Base-by-base conservation (phyloP, 129 eudicot genomes). In the Kitagawia praeruptora region DNA sequence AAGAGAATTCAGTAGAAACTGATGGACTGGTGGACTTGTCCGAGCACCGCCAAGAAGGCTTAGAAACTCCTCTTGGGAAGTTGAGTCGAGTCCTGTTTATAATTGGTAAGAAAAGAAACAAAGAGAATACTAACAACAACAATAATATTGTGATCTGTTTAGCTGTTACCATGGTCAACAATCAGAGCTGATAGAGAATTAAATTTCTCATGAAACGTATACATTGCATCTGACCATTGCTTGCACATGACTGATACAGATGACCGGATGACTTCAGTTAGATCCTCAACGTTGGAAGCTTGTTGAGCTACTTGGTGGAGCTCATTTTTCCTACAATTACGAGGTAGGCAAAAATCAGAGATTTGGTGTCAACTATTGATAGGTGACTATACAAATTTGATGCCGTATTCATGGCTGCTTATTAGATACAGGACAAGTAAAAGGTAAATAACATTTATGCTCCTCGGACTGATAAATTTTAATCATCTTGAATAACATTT, bases 251-350 rank as follows among this genome's bases (percentile, higher is more conserved):
- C 92, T 72, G 88, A 89, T 39, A 92, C 56, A 69, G 99, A 96
- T 48, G 89, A 77, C 47, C 91, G 88, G 67, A 92, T 86, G 56
- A 96, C 98, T 83, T 96, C 99, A 39, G 85, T 90, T 63, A 96
- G 84, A 89, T 96, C 93, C 86, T 92, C 93, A 48, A 96, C 89
- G 84, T 84, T 96, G 71, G 99, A 92, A 76, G 98, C 99, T 82
- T 96, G 99, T 58, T 75, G 98, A 80, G 99, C 98, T 76, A 96
- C 98, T 82, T 96, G 98, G 82, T 96, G 94, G 86, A 92, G 99
- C 86, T 96, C 99, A 87, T 85, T 87, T 88, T 86, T 88, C 90
- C 98, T 93, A 74, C 56, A 76, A 42, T 54, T 64, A 71, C n/a
- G 47, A 61, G 67, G 58, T 40, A 53, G 75, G 38, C 11, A 76